Percentiles rank a stretch among this genome's conserved stretches.
Evolutionary conservation across 179 eudicot genomes (phyloP).

Genomic region (Pouteria campechiana): DNA sequence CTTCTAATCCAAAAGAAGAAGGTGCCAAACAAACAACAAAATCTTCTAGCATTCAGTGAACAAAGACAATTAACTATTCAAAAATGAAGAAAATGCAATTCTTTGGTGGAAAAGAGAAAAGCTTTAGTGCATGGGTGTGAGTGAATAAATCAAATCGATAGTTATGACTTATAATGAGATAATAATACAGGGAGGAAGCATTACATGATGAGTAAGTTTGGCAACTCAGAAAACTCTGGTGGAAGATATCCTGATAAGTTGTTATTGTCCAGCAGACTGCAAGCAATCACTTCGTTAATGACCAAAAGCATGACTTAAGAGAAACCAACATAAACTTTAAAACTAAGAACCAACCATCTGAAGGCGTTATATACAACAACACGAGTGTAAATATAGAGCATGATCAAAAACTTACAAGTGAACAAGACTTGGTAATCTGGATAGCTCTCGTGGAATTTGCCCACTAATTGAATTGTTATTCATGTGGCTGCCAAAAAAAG

Average conservation of each 20-base stretch:
- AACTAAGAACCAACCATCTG: neutral
- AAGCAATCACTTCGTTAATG: constrained; percentile 6
- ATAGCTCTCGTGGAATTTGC: constrained; percentile 65
- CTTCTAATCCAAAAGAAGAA: no score
- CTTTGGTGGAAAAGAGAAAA: no score
- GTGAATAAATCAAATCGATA: no score
- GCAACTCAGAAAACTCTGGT: constrained; percentile 51
- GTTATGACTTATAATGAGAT: no score
- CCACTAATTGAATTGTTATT: constrained; percentile 94
- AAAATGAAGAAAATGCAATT: no score
- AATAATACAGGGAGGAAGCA: constrained; percentile 14
- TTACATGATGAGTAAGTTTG: constrained; percentile 60
- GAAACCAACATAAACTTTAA: neutral
- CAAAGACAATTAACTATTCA: no score
- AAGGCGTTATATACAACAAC: neutral
- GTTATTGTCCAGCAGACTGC: constrained; percentile 89
- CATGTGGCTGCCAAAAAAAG: constrained; percentile 67
- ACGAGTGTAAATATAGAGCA: no score
- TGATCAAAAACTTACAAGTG: constrained; percentile 70
- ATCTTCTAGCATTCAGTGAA: no score
- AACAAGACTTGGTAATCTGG: constrained; percentile 60
- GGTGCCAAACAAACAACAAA: no score
- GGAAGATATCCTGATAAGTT: constrained; percentile 84
- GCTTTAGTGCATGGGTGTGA: no score
- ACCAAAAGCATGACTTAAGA: no score